Evolutionary conservation across 2,329 filamentous ascomycete genomes (phyloP).

Genomic region (Chalara sp.): DNA sequence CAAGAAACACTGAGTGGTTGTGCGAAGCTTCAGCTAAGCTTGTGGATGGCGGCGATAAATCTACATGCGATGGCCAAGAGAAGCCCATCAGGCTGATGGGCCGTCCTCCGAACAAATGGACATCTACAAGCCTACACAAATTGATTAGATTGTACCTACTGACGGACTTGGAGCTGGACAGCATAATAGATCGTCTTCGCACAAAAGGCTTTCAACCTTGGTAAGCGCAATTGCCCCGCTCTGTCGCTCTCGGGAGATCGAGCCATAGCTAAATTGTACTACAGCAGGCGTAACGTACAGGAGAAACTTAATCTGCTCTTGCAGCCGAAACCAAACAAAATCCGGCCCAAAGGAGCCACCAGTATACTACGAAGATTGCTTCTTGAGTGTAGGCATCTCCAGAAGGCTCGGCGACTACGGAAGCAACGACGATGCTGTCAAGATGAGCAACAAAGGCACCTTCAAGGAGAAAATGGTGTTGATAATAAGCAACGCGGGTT

Average conservation of each 20-base stretch:
- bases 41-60: not conserved
- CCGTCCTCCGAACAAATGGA: conserved; percentile 5
- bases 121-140: conserved; percentile 3
- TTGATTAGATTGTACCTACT: conserved; percentile 6
- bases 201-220: conserved; percentile 1
- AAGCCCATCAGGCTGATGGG: not conserved
- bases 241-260: too few relatives aligned
- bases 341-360: conserved; percentile 3
- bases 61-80: not conserved
- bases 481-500: not conserved
- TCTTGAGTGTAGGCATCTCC: conserved; percentile 3
- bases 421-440: not conserved
- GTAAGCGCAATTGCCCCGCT: not conserved
- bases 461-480: not conserved
- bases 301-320: not conserved
- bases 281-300: too few relatives aligned
- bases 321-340: conserved; percentile 4
- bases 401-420: not conserved
- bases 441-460: not conserved
- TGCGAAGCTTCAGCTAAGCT: not conserved
- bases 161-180: conserved; percentile 4
- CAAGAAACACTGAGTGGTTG: not conserved
- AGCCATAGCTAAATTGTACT: too few relatives aligned
- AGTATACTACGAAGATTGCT: conserved; percentile 1
- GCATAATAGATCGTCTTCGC: not conserved